Evolutionary conservation across 805 yeast species (phyloP), one percentile per base, ranked within the genome.

Genomic region (Candida sanyiensis): DNA sequence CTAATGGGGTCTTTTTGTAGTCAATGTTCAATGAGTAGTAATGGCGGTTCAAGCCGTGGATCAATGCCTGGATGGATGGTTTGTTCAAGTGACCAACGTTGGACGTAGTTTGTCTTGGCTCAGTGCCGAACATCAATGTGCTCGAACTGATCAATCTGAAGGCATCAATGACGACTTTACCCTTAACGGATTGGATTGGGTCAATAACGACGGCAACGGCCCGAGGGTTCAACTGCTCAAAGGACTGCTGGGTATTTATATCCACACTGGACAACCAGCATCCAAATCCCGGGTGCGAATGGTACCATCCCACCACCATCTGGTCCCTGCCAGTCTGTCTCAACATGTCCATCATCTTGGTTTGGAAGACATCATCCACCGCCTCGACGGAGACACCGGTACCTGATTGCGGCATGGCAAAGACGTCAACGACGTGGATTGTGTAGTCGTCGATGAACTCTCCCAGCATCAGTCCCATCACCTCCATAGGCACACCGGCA

Each of bases 241-340:
- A 93, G 25, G 96, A 86, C 61, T 90, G 96, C 59, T 93, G 99
- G 3, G 99, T 93, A 62, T 88, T 87, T 44, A 93, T 95, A 73
- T 93, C 99, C 21, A 93, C 97, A 21, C 89, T 80, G 10, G 97
- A 89, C 51, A 93, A 72, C 99, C 99, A 93, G 69, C 99, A 93
- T n/a, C 98, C 98, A 61, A 90, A 93, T 13, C 98, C 98, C 5
- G 98, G 98, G 65, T 93, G 98, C 11, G 97, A 89, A 61, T 93
- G 99, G 68, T 93, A 93, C 99, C 99, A 93, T 24, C 99, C 99
- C 35, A 93, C 99, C 38, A 93, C 98, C 86, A 86, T 88, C 61
- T 93, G 95, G 64, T 89, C 97, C 62, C 99, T 75, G n/a, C 99
- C 99, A 1, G 98, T 93, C 62, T 93, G 98, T 64, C 84, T 80